phyloP scores from a whole-genome alignment of 1,139 yeast genomes.

The Debaryomyces coudertii region DNA sequence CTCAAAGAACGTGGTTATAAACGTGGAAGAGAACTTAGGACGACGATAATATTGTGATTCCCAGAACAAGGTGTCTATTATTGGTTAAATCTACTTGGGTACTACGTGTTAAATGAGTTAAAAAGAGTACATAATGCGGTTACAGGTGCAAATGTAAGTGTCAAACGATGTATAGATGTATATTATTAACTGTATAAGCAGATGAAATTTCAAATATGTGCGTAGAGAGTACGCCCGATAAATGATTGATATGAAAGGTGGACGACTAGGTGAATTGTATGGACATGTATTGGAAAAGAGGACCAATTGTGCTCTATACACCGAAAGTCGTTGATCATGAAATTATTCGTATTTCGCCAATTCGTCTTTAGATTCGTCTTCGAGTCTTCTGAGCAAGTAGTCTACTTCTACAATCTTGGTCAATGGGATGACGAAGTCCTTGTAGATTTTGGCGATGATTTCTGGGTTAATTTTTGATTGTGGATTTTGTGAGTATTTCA shows the following conservation, averaged over 20 bases:
- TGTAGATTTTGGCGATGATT: conserved; percentile 77
- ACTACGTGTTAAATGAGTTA: not conserved
- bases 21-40: conserved; percentile 9
- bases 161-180: not conserved
- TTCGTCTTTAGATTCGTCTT: conserved; percentile 44
- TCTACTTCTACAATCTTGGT: conserved; percentile 95
- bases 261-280: not conserved
- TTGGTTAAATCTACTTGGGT: not conserved
- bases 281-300: not conserved
- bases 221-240: not conserved
- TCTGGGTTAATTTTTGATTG: conserved; percentile 84
- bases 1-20: conserved; percentile 11
- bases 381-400: conserved; percentile 80
- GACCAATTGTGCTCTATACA: not conserved
- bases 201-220: not conserved
- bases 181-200: not conserved
- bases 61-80: not conserved
- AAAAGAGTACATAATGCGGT: no score
- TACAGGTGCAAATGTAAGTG: not conserved
- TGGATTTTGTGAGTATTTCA: conserved; percentile 65
- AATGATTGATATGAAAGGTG: no score
- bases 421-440: conserved; percentile 86
- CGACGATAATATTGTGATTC: not conserved
- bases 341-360: conserved; percentile 8
- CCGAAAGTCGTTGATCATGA: not conserved